Base-by-base conservation (phyloP, 352 stramenopile species). In the Chrysophaeum taylorii region DNA sequence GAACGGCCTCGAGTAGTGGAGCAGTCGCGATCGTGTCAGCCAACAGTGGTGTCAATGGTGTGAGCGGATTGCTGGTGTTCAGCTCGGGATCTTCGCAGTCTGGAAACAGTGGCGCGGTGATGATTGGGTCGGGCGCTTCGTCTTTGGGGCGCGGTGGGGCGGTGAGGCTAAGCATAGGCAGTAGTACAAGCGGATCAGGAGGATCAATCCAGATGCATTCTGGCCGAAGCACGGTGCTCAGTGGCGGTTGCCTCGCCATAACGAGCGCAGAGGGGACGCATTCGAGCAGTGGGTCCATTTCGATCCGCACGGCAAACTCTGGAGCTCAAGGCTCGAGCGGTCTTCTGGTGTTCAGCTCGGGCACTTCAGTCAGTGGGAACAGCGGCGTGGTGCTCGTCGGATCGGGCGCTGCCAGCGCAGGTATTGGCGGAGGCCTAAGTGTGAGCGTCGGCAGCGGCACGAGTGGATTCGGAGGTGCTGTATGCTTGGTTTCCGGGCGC, bases 171-270 rank as follows among this genome's bases (percentile, higher is more conserved):
- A 50, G 54, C 36, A 71, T 78, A 21, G 74, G 74, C 25, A 39
- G n/a, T 37, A 60, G 70, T 18, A 62, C 54, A 25, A 54, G 45
- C 45, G 45, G 45, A 23, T 9, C 12, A 4, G 45, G 45, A 16
- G 45, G 45, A 14, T 16, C 45, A 7, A 7, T n/a, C 1, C 7
- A 21, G 5, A 15, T 42, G 63, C 73, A 52, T 80, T 80, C 42
- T 79, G 82, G 15, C 64, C 73, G 7, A 29, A 84, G 50, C 80
- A 16, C 64, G 15, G 35, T 70, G 48, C 68, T 72, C 35, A 66
- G 69, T 54, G 79, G 79, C 50, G 79, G 79, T 35, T 43, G 73
- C 53, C 50, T 79, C 9, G 52, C 60, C 25, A 70, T 84, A 25
- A 68, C 64, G 1, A 78, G 76, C 9, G 79, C 78, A 25, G 67